Base-by-base conservation (phyloP, 495 filamentous ascomycete species). In the Elasticomyces elasticus region DNA sequence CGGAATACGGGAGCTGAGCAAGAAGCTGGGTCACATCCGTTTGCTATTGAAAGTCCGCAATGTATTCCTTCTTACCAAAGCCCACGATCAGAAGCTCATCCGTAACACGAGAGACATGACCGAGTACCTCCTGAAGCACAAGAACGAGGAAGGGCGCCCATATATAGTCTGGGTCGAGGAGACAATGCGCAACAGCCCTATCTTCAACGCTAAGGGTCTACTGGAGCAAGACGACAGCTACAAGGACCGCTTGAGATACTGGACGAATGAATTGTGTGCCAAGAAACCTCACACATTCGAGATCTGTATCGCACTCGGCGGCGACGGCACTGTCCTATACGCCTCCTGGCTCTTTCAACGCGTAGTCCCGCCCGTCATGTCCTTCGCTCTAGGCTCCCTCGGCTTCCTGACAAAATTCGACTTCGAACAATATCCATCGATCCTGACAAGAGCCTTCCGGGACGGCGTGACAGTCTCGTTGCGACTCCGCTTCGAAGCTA, bases 321-420 rank as follows among this genome's bases (percentile, higher is more conserved):
- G 92, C 10, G 92, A 98, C 64, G 92, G 92, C 13, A 98, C 92
- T 0, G 91, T 98, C 27, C 73, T 98, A 27, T 97, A 94, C 64
- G 87, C 92, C 0, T 89, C 83, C 62, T 98, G 94, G 91, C 74
- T 98, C 27, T 98, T 98, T 67, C 92, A 98, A 74, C 76, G 87
- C n/a, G 83, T 97, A 50, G 91, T 97, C 0, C 92, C 92, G 5
- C 92, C 94, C 0, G 54, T 96, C 5, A 71, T 98, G 20, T 89
- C 87, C 45, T 97, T 98, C 69, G 79, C 89, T 22, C 69, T 97
- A 26, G 92, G 92, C 2, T 95, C 90, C 19, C 71, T 98, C 24
- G 92, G 92, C 0, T 97, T 98, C 64, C 72, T 98, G 58, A 97
- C 94, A 17, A 95, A 95, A 65, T 97, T 96, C 68, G 89, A 95